Percentiles rank a stretch among this genome's conserved stretches.
These are phyloP conservation scores for Aspergillus cristatus DNA, from an alignment of 495 filamentous ascomycete species.

Conservation along the genomic window DNA sequence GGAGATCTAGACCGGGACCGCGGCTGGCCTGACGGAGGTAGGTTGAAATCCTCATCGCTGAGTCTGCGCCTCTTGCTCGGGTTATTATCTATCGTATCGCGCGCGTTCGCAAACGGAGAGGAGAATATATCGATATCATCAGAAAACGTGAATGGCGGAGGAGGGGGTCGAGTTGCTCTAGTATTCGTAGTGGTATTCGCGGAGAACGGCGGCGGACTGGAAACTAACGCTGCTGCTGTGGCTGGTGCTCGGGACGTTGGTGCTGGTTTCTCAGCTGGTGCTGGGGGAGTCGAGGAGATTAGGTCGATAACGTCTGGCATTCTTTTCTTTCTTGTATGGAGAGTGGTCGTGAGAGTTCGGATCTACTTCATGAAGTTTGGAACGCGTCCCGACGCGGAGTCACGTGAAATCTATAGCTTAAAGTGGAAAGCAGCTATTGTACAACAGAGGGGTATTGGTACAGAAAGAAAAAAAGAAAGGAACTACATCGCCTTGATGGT, in stretches of 20 bases:
- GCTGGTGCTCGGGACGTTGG: background rate
- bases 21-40: no score
- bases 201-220: no score
- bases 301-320: constrained; percentile 40
- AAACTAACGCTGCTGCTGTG: constrained; percentile 2
- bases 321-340: constrained; percentile 1
- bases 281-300: constrained; percentile 31
- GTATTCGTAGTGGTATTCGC: no score
- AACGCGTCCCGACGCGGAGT: constrained; percentile 4
- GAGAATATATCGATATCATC: constrained; percentile 39
- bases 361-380: background rate
- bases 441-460: no score
- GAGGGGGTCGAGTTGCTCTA: no score
- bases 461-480: constrained; percentile 3
- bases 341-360: background rate
- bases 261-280: constrained; percentile 9
- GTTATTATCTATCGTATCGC: constrained; percentile 21
- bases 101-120: constrained; percentile 23
- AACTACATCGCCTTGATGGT: constrained; percentile 8
- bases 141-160: constrained; percentile 26
- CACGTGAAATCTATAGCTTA: constrained; percentile 7
- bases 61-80: constrained; percentile 33
- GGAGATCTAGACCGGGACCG: no score
- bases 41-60: constrained; percentile 20
- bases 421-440: no score